phyloP scores from a whole-genome alignment of 208 protist genomes.

The Entamoeba moshkovskii region DNA sequence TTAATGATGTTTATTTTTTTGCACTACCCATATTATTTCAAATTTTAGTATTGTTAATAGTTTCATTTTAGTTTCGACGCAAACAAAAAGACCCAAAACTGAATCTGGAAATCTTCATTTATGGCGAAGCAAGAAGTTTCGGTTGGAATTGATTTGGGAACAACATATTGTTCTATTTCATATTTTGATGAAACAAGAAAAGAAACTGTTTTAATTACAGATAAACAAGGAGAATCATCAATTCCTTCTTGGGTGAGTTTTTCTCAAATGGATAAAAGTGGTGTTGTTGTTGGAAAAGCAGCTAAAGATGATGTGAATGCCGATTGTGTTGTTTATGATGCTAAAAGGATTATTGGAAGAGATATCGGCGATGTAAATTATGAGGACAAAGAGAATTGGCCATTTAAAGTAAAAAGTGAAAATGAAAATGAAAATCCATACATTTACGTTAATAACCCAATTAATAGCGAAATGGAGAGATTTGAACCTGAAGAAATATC shows the following conservation, averaged over 20 bases:
- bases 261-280: background rate
- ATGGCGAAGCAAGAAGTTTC: no score
- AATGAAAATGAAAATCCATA: background rate
- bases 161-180: background rate
- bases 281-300: background rate
- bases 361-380: background rate
- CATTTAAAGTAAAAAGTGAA: background rate
- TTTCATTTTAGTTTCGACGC: no score
- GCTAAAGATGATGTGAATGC: background rate
- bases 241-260: background rate
- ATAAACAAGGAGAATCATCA: background rate
- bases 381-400: background rate
- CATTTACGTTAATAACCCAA: background rate
- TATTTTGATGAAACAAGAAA: background rate
- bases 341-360: background rate
- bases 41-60: no score
- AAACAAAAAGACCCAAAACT: no score
- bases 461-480: background rate
- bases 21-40: no score
- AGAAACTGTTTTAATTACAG: background rate
- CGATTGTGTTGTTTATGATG: background rate
- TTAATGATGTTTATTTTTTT: no score
- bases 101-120: no score
- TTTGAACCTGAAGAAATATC: background rate
- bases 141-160: background rate